Evolutionary conservation across 106 monocot species (phyloP), one percentile per base, ranked within the genome.

Genomic region (Acorus gramineus): DNA sequence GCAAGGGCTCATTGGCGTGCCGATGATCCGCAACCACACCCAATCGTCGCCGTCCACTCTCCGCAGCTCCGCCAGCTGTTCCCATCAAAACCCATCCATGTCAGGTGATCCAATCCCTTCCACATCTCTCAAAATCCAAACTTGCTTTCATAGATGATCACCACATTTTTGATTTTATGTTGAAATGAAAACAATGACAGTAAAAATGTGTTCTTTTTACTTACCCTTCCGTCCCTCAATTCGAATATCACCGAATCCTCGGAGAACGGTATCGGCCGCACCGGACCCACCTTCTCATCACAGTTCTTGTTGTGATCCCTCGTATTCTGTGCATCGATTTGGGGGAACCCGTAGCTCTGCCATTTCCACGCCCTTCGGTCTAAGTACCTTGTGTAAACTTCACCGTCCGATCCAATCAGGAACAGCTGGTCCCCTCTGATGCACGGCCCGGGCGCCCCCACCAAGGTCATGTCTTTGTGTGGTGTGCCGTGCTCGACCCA

Each of bases 401-500:
- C 42, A 2, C 93, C 93, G 71, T 93, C 84, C 52, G 89, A 83
- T 13, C 89, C 93, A 28, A 93, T 57, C 6, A 93, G 61, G 47
- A 93, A 93, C 57, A 93, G 57, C 11, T 85, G 77, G 6, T 52
- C 63, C 9, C 70, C 76, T 4, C 72, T 76, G 9, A 83, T 81
- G 67, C 85, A 81, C 4, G 93, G 93, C 0, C 93, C 93, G 4
- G 83, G 83, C 9, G 89, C 78, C 28, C 86, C 85, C 0, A 76
- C 77, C 1, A 93, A 62, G 5, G 7, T 70, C 11, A 81, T 78
- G 2, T 79, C 83, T 67, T 73, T 78, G 3, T 72, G 51, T 6
- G 93, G 93, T 45, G 72, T 81, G 14, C 93, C 93, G 57, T 93
- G 93, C 72, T 93, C 93, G 50, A 93, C 81, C 93, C 93, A 93